Evolutionary conservation across 2,329 filamentous ascomycete genomes (phyloP).

Genomic region (Ceratocystis alfenasii): DNA sequence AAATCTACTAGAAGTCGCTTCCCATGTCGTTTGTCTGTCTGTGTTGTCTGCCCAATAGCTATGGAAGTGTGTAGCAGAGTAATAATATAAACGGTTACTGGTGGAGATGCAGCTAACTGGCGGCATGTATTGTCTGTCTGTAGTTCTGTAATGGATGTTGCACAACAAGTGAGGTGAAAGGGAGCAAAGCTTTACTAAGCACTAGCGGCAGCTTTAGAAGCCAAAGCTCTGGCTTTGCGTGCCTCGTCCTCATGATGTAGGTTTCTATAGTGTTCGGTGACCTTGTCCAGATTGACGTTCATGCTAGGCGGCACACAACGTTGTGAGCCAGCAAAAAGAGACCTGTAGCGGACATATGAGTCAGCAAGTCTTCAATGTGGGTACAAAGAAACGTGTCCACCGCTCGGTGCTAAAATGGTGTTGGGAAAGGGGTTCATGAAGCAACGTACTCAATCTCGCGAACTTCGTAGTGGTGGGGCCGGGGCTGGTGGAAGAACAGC

Average conservation of each 20-base stretch:
- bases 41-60: background rate
- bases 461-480: slow-evolving; percentile 41
- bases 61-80: background rate
- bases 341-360: slow-evolving; percentile 36
- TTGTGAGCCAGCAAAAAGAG: slow-evolving; percentile 44
- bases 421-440: background rate
- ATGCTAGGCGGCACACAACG: slow-evolving; percentile 18
- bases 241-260: slow-evolving; percentile 44
- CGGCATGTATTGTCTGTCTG: slow-evolving; percentile 1
- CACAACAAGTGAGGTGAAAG: background rate
- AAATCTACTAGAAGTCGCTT: background rate
- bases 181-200: background rate
- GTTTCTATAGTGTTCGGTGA: slow-evolving; percentile 46
- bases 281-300: slow-evolving; percentile 40
- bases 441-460: slow-evolving; percentile 45
- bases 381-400: too few species aligned
- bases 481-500: slow-evolving; percentile 37
- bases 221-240: slow-evolving; percentile 41
- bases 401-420: background rate
- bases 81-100: background rate
- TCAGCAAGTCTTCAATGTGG: background rate
- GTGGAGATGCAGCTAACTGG: slow-evolving; percentile 5
- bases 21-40: background rate
- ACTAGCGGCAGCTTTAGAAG: slow-evolving; percentile 27
- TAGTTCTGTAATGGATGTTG: slow-evolving; percentile 3